Percentiles rank a stretch among this genome's conserved stretches.
Conservation (phyloP, 345 rosid genomes). For the Heritiera fomes region DNA sequence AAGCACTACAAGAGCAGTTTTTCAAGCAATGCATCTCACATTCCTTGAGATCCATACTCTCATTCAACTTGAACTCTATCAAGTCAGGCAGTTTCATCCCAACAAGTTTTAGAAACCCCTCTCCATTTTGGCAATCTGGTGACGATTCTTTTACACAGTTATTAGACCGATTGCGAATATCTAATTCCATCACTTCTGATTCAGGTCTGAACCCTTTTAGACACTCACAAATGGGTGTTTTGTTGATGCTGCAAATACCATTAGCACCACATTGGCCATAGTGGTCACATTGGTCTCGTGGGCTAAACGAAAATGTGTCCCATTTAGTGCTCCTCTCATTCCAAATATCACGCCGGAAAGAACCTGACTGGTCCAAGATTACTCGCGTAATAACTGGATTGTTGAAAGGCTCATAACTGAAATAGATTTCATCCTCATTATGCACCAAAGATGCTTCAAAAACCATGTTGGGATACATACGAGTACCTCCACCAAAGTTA, state of each 20-base stretch:
- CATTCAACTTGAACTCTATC: neutral
- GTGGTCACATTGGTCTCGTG: neutral
- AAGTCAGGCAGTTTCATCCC: neutral
- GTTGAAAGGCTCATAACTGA: too few relatives aligned
- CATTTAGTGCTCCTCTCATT: neutral
- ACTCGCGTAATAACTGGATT: too few relatives aligned
- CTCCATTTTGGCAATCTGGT: neutral
- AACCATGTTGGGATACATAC: too few relatives aligned
- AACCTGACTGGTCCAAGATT: neutral
- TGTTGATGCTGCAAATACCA: neutral
- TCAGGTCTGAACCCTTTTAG: neutral
- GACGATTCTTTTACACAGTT: neutral
- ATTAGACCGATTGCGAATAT: neutral
- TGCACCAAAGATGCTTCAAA: too few relatives aligned
- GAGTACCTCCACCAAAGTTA: slow-evolving; percentile 20
- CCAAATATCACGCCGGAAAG: neutral
- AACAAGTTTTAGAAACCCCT: neutral
- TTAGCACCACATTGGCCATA: neutral
- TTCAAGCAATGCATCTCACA: neutral
- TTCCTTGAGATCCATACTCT: neutral
- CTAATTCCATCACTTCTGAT: too few relatives aligned
- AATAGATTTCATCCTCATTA: too few relatives aligned
- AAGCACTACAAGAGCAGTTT: neutral
- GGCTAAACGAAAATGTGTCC: fast-evolving
- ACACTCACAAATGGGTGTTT: neutral